Evolutionary conservation across 768 basidiomycete species (phyloP).

Genomic region (Boletus fagicola): DNA sequence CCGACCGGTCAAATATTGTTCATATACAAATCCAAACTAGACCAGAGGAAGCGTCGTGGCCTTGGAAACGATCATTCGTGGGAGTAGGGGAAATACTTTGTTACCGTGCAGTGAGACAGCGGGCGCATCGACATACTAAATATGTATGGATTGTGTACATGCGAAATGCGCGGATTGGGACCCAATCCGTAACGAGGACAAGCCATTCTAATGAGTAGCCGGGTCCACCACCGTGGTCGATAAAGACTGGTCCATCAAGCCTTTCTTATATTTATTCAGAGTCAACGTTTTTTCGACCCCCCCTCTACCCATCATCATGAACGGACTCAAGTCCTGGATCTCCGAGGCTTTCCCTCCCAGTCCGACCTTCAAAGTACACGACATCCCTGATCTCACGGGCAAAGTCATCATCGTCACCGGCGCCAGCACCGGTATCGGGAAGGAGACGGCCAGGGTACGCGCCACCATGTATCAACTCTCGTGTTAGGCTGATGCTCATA

Average conservation of each 20-base stretch:
- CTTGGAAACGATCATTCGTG: too few species aligned
- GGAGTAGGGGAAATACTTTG: too few species aligned
- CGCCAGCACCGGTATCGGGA: slow-evolving; percentile 33
- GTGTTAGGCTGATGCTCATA: not conserved
- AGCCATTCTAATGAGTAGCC: too few species aligned
- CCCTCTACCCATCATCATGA: slow-evolving; percentile 3
- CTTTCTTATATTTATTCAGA: not conserved
- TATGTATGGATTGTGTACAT: too few species aligned
- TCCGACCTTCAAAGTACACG: slow-evolving; percentile 27
- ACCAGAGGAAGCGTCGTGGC: too few species aligned
- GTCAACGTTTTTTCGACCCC: not conserved
- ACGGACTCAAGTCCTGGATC: slow-evolving; percentile 2
- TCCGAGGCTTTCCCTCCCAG: slow-evolving; percentile 20
- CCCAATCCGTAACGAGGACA: too few species aligned
- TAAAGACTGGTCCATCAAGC: not conserved
- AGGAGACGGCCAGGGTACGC: slow-evolving; percentile 24
- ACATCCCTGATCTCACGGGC: slow-evolving; percentile 36
- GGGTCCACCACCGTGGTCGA: not conserved
- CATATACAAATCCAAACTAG: too few species aligned
- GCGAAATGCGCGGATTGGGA: too few species aligned
- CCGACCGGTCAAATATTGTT: too few species aligned
- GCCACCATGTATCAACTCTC: not conserved
- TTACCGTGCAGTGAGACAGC: too few species aligned
- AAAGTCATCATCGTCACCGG: slow-evolving; percentile 38
- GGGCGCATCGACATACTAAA: too few species aligned